Evolutionary conservation across 306 rosid species (phyloP).

Genomic region (Cucumis cinereus): DNA sequence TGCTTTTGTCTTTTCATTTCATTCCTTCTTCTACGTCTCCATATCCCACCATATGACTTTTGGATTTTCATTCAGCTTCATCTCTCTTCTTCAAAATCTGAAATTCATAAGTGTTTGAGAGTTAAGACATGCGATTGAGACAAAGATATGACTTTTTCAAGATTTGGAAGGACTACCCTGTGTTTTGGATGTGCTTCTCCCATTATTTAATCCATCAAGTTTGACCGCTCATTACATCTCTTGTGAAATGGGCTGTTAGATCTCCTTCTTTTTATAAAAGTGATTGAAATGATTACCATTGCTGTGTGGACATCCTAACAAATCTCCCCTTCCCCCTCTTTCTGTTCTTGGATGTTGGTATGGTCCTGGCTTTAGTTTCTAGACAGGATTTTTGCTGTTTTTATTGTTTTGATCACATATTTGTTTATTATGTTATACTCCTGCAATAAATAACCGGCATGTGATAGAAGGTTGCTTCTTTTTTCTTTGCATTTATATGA

Average conservation of each 20-base stretch:
- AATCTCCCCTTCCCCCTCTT: background rate
- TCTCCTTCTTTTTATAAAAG: background rate
- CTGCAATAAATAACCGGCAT: slow-evolving; percentile 3
- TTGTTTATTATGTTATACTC: background rate
- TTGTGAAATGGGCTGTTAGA: background rate
- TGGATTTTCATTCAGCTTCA: background rate
- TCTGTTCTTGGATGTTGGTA: background rate
- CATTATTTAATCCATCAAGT: background rate
- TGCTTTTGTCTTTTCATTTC: slow-evolving; percentile 22
- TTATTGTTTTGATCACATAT: background rate
- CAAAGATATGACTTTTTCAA: background rate
- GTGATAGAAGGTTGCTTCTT: background rate
- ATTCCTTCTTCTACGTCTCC: slow-evolving; percentile 3
- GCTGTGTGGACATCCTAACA: background rate
- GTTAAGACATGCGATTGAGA: slow-evolving; percentile 6
- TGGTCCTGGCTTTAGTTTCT: background rate
- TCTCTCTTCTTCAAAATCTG: background rate
- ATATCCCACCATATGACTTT: background rate
- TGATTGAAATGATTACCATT: background rate
- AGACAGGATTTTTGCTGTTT: background rate
- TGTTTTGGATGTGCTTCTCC: background rate
- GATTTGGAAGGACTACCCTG: background rate
- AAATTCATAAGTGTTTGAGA: background rate
- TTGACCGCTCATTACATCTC: background rate
- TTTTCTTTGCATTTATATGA: background rate